A percentile compares a stretch with the other conserved stretches of the same genome.
Conservation (phyloP, 2,329 filamentous ascomycete genomes). For the Aspergillus viridinutans region DNA sequence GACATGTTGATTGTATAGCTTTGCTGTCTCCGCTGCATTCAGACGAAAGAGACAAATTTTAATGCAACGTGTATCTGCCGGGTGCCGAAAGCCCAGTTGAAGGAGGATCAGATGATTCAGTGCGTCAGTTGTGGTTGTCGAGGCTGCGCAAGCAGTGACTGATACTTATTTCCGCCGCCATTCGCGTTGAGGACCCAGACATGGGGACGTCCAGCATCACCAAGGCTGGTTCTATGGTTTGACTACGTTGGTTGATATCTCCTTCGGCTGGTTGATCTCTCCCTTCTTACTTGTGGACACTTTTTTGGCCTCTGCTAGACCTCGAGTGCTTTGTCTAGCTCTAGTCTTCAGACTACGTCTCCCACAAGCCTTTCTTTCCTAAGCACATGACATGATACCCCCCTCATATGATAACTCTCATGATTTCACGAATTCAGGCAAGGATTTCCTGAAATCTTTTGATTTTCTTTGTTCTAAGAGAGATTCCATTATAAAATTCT, state of each 20-base stretch:
- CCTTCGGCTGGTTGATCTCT: neutral
- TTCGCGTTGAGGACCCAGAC: neutral
- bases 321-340: neutral
- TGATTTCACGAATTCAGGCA: neutral
- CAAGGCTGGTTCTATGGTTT: neutral
- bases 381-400: constrained; percentile 18
- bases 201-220: neutral
- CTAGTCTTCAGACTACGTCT: neutral
- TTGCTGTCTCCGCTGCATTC: constrained; percentile 91
- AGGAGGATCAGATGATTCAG: constrained; percentile 84
- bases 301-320: neutral
- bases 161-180: constrained; percentile 4
- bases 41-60: constrained; percentile 99
- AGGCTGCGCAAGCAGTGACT: constrained; percentile 85
- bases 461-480: neutral
- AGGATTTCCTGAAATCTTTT: neutral
- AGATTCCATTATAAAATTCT: neutral
- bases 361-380: neutral
- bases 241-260: neutral
- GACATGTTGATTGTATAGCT: constrained; percentile 50
- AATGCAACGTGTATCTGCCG: constrained; percentile 96
- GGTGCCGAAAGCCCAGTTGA: constrained; percentile 82
- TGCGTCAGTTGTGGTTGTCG: constrained; percentile 94
- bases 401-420: constrained; percentile 7
- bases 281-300: neutral